A percentile compares a stretch with the other conserved stretches of the same genome.
Conservation (phyloP, 129 eudicot genomes). For the Cynara cardunculus region DNA sequence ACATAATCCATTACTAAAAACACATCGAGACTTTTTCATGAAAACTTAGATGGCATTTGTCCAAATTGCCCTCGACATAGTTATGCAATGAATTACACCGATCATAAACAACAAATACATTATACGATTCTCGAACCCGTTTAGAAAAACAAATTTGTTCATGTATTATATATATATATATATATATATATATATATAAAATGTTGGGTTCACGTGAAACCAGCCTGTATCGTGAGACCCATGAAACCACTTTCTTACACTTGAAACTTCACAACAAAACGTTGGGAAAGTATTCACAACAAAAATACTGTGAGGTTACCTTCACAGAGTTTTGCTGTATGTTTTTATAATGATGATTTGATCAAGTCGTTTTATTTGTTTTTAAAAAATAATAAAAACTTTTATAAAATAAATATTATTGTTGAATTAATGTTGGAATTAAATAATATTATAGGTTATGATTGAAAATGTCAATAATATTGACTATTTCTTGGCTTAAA, state of each 20-base stretch:
- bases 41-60: neutral
- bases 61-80: neutral
- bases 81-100: neutral
- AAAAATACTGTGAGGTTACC: no score
- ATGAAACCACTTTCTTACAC: no score
- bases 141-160: neutral
- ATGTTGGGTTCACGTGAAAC: no score
- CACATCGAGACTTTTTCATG: neutral
- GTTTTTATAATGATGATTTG: neutral
- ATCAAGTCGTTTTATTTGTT: neutral
- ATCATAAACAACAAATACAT: neutral
- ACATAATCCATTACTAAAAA: neutral
- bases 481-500: neutral
- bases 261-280: no score
- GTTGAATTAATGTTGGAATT: neutral
- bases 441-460: neutral
- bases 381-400: neutral
- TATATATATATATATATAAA: no score
- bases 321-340: no score
- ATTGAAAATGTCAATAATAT: conserved; percentile 15
- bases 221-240: no score
- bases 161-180: no score
- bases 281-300: no score
- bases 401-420: neutral
- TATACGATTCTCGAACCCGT: neutral